Percentiles rank a stretch among this genome's conserved stretches.
Evolutionary conservation across 805 yeast species (phyloP).

Genomic region (Candida hungchunana): DNA sequence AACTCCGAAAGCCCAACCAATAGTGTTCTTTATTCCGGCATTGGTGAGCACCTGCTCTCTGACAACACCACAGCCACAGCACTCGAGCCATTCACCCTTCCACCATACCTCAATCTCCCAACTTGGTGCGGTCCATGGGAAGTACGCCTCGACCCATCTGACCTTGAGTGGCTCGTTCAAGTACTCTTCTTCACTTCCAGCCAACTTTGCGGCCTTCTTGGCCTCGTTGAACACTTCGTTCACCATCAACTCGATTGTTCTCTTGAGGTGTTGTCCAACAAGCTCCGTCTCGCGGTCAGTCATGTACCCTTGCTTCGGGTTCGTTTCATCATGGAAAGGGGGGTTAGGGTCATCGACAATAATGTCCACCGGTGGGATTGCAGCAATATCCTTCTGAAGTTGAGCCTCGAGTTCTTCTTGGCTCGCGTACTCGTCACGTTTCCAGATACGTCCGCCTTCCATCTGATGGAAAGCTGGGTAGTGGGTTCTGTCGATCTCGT

Average conservation of each 20-base stretch:
- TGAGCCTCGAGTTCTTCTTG: conserved; percentile 35
- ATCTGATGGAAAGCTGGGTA: conserved; percentile 97
- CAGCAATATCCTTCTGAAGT: conserved; percentile 54
- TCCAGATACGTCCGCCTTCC: conserved; percentile 95
- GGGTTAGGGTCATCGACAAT: conserved; percentile 74
- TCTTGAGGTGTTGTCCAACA: conserved; percentile 72
- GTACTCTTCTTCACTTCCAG: conserved; percentile 58
- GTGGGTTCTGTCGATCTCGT: conserved; percentile 92
- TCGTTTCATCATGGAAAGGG: conserved; percentile 45
- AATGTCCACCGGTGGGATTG: conserved; percentile 63
- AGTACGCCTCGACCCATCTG: conserved; percentile 92
- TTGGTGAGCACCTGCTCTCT: conserved; percentile 70
- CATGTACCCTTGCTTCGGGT: conserved; percentile 83
- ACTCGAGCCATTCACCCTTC: conserved; percentile 97
- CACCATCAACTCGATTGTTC: conserved; percentile 80
- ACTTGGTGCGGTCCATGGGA: conserved; percentile 98
- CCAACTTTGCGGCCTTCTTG: conserved; percentile 51
- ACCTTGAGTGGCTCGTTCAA: conserved; percentile 73
- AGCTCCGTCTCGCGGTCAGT: conserved; percentile 62
- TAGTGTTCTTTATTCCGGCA: conserved; percentile 60
- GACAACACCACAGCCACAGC: conserved; percentile 94
- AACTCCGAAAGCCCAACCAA: conserved; percentile 98
- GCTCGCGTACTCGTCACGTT: conserved; percentile 35
- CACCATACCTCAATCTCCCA: conserved; percentile 99
- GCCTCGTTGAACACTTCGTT: conserved; percentile 78